A percentile compares a stretch with the other conserved stretches of the same genome.
Conservation (phyloP, 176 grass and related monocot genomes). For the Aegilops sharonensis region DNA sequence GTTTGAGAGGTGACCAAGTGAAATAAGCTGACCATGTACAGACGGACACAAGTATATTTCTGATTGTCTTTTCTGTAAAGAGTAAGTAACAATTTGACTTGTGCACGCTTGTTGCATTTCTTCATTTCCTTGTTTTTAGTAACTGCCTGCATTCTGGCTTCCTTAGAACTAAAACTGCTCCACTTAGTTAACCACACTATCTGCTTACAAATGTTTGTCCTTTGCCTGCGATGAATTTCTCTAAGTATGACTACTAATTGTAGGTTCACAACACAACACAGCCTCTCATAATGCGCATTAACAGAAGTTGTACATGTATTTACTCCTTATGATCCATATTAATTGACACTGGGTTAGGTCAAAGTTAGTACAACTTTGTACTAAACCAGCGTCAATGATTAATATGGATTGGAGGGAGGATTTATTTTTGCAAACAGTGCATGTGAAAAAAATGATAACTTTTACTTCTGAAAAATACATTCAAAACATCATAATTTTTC, state of each 20-base stretch:
- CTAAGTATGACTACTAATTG: background rate
- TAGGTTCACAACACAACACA: background rate
- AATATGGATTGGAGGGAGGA: too few species aligned
- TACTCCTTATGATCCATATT: background rate
- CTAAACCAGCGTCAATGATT: too few species aligned
- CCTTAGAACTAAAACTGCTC: constrained; percentile 9
- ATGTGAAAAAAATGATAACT: background rate
- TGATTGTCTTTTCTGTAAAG: constrained; percentile 36
- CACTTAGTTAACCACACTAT: background rate
- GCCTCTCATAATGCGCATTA: background rate
- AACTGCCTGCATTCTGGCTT: background rate
- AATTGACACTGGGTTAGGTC: too few species aligned
- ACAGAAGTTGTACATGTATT: background rate
- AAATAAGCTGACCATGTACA: constrained; percentile 40
- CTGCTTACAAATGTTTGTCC: background rate
- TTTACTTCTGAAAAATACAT: background rate
- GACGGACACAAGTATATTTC: constrained; percentile 26
- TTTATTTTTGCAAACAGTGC: background rate
- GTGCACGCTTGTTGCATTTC: constrained; percentile 2
- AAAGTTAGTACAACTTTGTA: too few species aligned
- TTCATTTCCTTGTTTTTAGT: constrained; percentile 1
- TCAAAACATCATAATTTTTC: background rate
- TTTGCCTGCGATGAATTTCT: background rate
- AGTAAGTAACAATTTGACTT: constrained; percentile 37
- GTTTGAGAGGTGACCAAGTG: constrained; percentile 41